Percentiles rank a stretch among this genome's conserved stretches.
Evolutionary conservation across 352 stramenopile genomes (phyloP).

Genomic region (Lagenidium giganteum): DNA sequence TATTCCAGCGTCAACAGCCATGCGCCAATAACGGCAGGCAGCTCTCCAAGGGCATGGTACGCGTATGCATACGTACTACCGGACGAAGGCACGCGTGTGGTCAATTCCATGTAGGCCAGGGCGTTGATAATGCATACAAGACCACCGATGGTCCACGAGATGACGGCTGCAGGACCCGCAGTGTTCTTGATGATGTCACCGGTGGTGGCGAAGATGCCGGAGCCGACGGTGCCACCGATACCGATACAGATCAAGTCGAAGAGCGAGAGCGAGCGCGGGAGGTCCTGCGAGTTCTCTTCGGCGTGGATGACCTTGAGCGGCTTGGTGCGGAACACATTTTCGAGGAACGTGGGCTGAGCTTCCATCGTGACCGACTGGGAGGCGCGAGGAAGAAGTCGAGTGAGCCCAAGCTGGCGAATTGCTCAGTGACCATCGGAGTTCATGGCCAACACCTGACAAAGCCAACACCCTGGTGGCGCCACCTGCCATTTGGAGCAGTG

Average conservation of each 20-base stretch:
- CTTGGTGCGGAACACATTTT: conserved; percentile 65
- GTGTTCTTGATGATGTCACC: conserved; percentile 66
- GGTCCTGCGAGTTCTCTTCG: conserved; percentile 62
- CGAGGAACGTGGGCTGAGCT: no score
- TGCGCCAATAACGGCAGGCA: conserved; percentile 86
- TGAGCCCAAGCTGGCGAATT: no score
- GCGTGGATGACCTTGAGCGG: conserved; percentile 70
- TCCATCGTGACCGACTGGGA: no score
- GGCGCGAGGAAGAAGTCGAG: no score
- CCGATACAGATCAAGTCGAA: conserved; percentile 90
- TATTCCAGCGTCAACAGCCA: conserved; percentile 92
- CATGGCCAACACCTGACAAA: no score
- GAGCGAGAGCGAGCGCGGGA: conserved; percentile 66
- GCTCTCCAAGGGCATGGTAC: conserved; percentile 90
- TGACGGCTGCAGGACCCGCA: conserved; percentile 71
- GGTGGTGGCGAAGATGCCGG: conserved; percentile 87
- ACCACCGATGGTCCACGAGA: conserved; percentile 82
- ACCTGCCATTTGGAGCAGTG: no score
- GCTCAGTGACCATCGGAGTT: no score
- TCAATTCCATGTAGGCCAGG: conserved; percentile 89
- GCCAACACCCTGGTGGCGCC: no score
- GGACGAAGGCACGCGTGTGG: conserved; percentile 80
- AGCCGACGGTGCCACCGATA: conserved; percentile 89
- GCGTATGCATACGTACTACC: conserved; percentile 91
- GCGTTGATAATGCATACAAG: conserved; percentile 78